Evolutionary conservation across 257 asterid species (phyloP).

Genomic region (Thymus quinquecostatus): DNA sequence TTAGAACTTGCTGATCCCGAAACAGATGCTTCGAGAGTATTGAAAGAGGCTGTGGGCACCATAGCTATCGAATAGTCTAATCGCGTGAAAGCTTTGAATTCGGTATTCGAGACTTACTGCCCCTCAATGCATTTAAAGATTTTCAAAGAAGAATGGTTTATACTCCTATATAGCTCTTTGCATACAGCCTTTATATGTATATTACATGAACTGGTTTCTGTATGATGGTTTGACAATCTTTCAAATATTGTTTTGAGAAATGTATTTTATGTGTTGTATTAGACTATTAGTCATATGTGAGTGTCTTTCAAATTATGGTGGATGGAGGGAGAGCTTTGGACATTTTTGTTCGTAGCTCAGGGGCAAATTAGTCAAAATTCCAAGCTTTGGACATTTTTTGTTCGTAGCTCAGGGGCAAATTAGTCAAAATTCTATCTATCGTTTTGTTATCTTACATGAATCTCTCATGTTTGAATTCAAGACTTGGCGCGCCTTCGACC

Average conservation of each 20-base stretch:
- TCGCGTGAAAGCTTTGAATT: not conserved
- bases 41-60: conserved; percentile 52
- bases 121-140: not conserved
- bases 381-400: not conserved
- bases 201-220: not conserved
- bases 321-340: not conserved
- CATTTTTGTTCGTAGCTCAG: not conserved
- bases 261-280: not conserved
- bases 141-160: not conserved
- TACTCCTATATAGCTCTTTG: not conserved
- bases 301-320: not conserved
- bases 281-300: too few relatives aligned
- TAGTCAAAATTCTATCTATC: too few relatives aligned
- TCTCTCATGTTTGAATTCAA: too few relatives aligned
- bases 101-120: not conserved
- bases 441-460: too few relatives aligned
- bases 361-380: not conserved
- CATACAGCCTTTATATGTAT: not conserved
- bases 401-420: not conserved
- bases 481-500: not conserved
- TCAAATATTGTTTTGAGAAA: not conserved
- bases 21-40: conserved; percentile 57
- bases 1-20: conserved; percentile 69
- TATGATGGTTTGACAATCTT: not conserved
- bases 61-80: conserved; percentile 29